Evolutionary conservation across 2,329 filamentous ascomycete genomes (phyloP), one percentile per base, ranked within the genome.

Genomic region (Beauveria rudraprayagi): DNA sequence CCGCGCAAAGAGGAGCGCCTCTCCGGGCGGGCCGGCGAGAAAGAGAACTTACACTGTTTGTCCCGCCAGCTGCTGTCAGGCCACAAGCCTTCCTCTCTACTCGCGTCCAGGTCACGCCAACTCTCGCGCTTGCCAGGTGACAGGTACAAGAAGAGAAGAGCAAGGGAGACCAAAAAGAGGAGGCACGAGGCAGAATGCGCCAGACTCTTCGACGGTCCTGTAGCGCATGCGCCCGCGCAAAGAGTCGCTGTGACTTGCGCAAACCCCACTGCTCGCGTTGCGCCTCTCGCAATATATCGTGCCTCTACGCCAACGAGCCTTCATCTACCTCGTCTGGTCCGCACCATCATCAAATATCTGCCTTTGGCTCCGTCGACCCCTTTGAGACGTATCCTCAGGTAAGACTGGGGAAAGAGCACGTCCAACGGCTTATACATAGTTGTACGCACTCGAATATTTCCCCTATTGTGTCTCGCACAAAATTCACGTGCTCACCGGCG

Each of bases 191-290:
- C 24, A 69, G 63, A 62, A 84, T 84, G 81, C 80, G 77, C 68
- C 73, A 72, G 64, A 82, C 80, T n/a, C 80, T 85, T 61, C 80
- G 82, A 48, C 72, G 82, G 65, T 84, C 82, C 9, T 85, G 82
- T 71, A 73, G 75, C 65, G 77, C 81, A 17, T 85, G 82, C 66
- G 81, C 80, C 47, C 82, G 76, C 66, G 75, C 79, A 5, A 85
- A 85, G 66, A 76, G 80, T 63, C 77, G 79, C 62, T 85, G 82
- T 68, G 81, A 84, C 66, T 77, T 84, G 19, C 73, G 73, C 34
- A 80, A 75, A 1, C 82, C 82, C 4, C 75, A 72, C 56, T 85
- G 82, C 70, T 82, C 82, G 4, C 79, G 82, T 59, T 85, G 82
- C 66, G 61, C 75, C 60, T 81, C 80, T 70, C 74, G 79, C 26